Conservation (phyloP, 371 early-diverging fungal genomes). For the Capillidium heterosporum region DNA sequence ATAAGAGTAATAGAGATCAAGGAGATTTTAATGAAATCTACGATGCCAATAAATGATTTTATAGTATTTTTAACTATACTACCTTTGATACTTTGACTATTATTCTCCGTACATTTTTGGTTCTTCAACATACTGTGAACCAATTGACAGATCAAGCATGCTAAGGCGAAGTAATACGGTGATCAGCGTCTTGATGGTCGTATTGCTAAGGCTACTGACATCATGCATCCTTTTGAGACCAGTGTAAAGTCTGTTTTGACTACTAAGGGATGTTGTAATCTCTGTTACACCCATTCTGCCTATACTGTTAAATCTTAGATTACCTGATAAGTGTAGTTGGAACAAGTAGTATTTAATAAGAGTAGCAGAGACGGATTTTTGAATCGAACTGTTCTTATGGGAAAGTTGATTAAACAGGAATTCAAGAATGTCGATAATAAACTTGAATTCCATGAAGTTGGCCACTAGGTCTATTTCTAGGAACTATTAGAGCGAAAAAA, state of each 20-base stretch:
- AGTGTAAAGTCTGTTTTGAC: background rate
- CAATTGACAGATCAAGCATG: background rate
- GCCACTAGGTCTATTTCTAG: too few species aligned
- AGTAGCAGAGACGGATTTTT: too few species aligned
- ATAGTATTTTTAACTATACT: background rate
- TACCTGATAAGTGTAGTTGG: too few species aligned
- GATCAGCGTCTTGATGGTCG: background rate
- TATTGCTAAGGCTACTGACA: background rate
- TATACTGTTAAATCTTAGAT: background rate
- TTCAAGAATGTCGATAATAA: too few species aligned
- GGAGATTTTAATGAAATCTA: background rate
- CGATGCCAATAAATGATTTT: background rate
- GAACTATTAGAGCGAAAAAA: too few species aligned
- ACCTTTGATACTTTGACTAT: background rate
- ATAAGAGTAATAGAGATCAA: background rate
- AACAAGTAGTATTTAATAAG: too few species aligned
- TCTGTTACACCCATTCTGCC: slow-evolving; percentile 1
- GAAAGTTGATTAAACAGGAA: too few species aligned
- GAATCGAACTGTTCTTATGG: too few species aligned
- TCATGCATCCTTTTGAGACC: background rate
- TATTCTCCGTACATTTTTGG: background rate
- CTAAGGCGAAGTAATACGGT: background rate
- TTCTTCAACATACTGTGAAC: background rate
- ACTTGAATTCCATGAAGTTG: too few species aligned
- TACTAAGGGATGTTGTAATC: background rate